Evolutionary conservation across 176 grass and related monocot species (phyloP).

Genomic region (Raddia guianensis): DNA sequence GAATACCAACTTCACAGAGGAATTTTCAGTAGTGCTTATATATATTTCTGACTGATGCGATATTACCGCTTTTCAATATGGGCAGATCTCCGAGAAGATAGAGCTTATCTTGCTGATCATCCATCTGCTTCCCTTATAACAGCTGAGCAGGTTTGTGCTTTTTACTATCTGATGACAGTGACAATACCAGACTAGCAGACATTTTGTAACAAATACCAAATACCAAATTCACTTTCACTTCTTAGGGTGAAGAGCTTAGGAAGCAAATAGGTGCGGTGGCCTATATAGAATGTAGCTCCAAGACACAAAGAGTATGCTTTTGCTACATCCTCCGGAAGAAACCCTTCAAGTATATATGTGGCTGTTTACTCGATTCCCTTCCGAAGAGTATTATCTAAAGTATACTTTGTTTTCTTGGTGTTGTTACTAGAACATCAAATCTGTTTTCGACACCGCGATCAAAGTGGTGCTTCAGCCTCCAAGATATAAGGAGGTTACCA

Average conservation of each 20-base stretch:
- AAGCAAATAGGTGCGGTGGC: constrained; percentile 70
- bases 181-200: not conserved
- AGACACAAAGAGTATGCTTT: constrained; percentile 63
- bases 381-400: not conserved
- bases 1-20: not conserved
- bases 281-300: constrained; percentile 83
- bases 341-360: not conserved
- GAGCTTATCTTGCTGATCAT: constrained; percentile 68
- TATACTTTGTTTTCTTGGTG: not conserved
- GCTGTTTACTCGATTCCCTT: not conserved
- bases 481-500: constrained; percentile 59
- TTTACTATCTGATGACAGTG: not conserved
- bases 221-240: not conserved
- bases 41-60: not conserved
- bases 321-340: not conserved
- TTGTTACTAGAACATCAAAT: constrained; percentile 63
- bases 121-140: constrained; percentile 62
- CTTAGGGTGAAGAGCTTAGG: constrained; percentile 70
- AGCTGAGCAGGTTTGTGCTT: constrained; percentile 55
- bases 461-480: constrained; percentile 82
- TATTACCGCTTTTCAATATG: not conserved
- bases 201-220: not conserved
- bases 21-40: not conserved
- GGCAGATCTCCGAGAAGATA: constrained; percentile 73
- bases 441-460: constrained; percentile 77